Percentiles rank a stretch among this genome's conserved stretches.
phyloP scores from a whole-genome alignment of 202 grass and related monocot species.

The Setaria viridis region DNA sequence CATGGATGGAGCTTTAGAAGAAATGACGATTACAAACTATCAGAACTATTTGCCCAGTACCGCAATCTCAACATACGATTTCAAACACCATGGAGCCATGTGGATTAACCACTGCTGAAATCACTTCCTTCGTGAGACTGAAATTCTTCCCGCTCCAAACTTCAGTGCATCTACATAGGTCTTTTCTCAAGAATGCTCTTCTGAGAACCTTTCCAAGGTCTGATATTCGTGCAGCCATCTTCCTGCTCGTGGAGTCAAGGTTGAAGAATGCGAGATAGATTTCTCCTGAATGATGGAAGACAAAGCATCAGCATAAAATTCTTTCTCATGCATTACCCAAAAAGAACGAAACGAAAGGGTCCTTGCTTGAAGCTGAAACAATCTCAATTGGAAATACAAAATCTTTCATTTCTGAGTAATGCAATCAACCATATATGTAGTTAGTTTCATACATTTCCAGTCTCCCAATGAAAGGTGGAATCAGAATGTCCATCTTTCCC shows the following conservation, averaged over 20 bases:
- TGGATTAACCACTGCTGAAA: slow-evolving; percentile 58
- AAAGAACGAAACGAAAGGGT: background rate
- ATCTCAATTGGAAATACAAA: background rate
- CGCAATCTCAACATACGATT: slow-evolving; percentile 55
- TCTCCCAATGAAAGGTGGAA: background rate
- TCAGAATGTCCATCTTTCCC: background rate
- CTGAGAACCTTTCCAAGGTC: slow-evolving; percentile 57
- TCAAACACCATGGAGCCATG: slow-evolving; percentile 77
- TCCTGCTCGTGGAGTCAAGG: slow-evolving; percentile 50
- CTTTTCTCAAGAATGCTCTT: slow-evolving; percentile 40
- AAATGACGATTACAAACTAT: background rate
- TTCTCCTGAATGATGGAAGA: slow-evolving; percentile 62
- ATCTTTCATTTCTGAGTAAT: background rate
- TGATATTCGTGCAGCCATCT: slow-evolving; percentile 59
- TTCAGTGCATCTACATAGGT: slow-evolving; percentile 60
- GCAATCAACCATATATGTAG: background rate
- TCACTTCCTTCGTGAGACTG: slow-evolving; percentile 27
- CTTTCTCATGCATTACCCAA: slow-evolving; percentile 2
- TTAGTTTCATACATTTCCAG: background rate
- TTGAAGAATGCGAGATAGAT: slow-evolving; percentile 95
- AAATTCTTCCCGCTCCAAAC: slow-evolving; percentile 61
- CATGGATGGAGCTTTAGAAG: background rate
- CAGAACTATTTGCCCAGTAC: background rate
- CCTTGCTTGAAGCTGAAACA: slow-evolving; percentile 7
- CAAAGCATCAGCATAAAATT: slow-evolving; percentile 2